Conservation (phyloP, 345 rosid species). For the Murraya koenigii region DNA sequence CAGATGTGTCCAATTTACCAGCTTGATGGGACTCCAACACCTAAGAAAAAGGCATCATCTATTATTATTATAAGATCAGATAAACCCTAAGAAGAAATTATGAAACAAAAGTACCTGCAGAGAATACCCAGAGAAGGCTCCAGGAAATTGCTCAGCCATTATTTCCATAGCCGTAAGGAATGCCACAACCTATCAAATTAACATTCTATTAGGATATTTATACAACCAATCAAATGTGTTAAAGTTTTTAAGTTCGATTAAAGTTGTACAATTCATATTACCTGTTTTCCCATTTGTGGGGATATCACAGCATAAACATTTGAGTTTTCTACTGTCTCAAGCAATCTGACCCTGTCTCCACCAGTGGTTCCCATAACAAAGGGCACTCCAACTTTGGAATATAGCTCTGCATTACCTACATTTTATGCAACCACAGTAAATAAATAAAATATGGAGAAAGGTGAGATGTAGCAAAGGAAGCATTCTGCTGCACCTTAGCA, state of each 20-base stretch:
- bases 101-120: constrained; percentile 47
- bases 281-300: constrained; percentile 99
- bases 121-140: constrained; percentile 89
- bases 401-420: constrained; percentile 77
- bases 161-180: constrained; percentile 97
- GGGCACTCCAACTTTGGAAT: constrained; percentile 90
- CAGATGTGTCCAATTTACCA: constrained; percentile 83
- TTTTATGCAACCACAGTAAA: constrained; percentile 9
- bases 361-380: constrained; percentile 98
- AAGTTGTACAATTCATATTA: constrained; percentile 20
- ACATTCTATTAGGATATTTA: constrained; percentile 18
- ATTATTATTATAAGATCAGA: background rate
- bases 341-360: constrained; percentile 69
- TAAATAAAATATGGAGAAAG: background rate
- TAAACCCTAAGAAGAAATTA: background rate
- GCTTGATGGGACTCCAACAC: constrained; percentile 98
- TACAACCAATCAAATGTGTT: background rate
- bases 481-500: background rate
- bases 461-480: background rate
- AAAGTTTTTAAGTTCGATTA: background rate
- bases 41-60: constrained; percentile 30
- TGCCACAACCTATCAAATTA: constrained; percentile 73
- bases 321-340: constrained; percentile 67
- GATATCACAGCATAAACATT: constrained; percentile 84
- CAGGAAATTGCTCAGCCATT: constrained; percentile 96